Evolutionary conservation across 805 yeast genomes (phyloP), one percentile per base, ranked within the genome.

Genomic region (Metschnikowia gelsemii): DNA sequence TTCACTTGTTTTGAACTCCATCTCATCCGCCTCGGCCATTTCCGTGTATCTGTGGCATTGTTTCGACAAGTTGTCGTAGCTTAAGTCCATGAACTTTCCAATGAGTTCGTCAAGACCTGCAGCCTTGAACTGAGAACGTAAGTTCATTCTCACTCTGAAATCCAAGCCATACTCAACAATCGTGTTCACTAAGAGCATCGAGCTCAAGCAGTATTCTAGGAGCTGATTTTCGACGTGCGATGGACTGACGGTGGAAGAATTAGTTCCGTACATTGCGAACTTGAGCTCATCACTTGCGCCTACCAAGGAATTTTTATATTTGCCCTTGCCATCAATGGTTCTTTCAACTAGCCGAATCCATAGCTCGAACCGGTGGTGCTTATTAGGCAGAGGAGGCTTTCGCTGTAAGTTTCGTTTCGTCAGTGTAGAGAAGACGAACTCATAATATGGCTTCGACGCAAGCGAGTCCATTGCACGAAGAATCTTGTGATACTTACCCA

Each of bases 281-380:
- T 79, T 81, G 40, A 80, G 74, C 51, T 91, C 97, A 8, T 84
- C 93, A 44, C 87, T 82, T 0, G 96, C 96, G 2, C 97, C 97
- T 7, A 91, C 98, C 54, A 84, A 62, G 0, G 96, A 87, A 8
- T 96, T 96, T 75, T 86, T 73, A 48, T 67, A 68, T 54, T 80
- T 84, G 6, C 98, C 98, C 52, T 90, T 75, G 2, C 96, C 96
- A 42, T 81, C 87, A 32, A 88, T 54, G 0, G 90, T 82, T 35
- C 75, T 76, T 37, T 75, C 82, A 3, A 87, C 82, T 9, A 79
- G 66, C 35, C 68, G 63, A 32, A 87, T 56, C 96, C 96, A 88
- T 26, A 82, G 73, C 46, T 81, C 85, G 51, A 84, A 80, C 29
- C 84, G 62, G 49, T 68, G 76, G 47, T 70, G 66, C 12, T 64